phyloP scores from a whole-genome alignment of 208 protist genomes.

The Wallacemonas sp. region DNA sequence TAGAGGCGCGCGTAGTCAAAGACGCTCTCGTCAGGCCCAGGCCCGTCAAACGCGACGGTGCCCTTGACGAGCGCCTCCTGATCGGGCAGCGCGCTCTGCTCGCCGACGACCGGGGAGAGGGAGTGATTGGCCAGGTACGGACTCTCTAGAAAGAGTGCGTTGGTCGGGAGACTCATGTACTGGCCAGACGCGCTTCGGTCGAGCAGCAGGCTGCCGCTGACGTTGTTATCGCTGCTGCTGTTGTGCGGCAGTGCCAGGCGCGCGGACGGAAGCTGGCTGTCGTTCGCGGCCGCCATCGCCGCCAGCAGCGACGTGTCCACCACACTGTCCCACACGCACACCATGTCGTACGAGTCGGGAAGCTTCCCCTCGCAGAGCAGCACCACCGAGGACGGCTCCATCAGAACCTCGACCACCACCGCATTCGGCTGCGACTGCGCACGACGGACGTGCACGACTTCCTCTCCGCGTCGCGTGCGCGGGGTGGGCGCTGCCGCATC shows the following conservation, averaged over 20 bases:
- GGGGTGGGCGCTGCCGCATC: not conserved
- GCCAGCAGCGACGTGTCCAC: too few species aligned
- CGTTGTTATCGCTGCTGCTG: not conserved
- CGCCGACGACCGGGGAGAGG: not conserved
- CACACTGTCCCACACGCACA: not conserved
- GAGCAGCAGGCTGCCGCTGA: constrained; percentile 1
- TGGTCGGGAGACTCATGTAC: constrained; percentile 7
- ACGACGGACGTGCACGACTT: not conserved
- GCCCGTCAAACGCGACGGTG: not conserved
- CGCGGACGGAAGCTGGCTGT: too few species aligned
- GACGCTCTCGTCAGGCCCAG: constrained; percentile 1
- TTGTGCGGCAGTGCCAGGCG: not conserved
- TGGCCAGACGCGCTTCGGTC: not conserved
- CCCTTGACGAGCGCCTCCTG: not conserved
- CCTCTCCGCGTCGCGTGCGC: not conserved
- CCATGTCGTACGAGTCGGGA: constrained; percentile 3
- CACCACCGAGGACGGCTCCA: not conserved
- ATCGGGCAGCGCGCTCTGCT: not conserved
- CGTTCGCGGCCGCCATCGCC: too few species aligned
- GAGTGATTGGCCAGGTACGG: not conserved
- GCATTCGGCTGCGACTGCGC: not conserved
- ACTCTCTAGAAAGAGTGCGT: not conserved
- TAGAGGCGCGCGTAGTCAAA: constrained; percentile 16
- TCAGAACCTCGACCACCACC: not conserved
- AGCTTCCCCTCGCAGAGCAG: not conserved